phyloP scores from a whole-genome alignment of 2,329 filamentous ascomycete species.

The Pseudofabraea citricarpa region DNA sequence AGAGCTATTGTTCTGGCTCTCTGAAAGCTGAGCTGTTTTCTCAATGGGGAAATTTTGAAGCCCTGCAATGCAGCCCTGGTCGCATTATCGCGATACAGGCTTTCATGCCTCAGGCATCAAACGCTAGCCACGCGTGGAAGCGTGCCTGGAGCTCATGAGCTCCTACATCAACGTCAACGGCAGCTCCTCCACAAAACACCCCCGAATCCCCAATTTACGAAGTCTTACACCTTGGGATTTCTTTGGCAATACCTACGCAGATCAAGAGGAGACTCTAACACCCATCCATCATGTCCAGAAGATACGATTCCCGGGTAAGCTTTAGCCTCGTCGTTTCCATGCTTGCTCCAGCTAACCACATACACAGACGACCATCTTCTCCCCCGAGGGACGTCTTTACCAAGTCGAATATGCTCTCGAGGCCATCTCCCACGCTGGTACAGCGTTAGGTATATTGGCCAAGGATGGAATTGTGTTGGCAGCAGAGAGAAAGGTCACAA shows the following conservation, averaged over 20 bases:
- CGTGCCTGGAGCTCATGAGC: slow-evolving; percentile 22
- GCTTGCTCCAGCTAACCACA: slow-evolving; percentile 16
- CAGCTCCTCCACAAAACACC: slow-evolving; percentile 7
- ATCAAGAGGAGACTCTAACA: background rate
- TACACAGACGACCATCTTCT: slow-evolving; percentile 97
- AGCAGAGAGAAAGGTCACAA: slow-evolving; percentile 97
- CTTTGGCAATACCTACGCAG: background rate
- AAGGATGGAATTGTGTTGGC: slow-evolving; percentile 98
- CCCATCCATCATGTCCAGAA: slow-evolving; percentile 70
- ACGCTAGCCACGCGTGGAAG: slow-evolving; percentile 17
- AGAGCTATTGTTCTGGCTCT: background rate
- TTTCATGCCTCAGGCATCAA: slow-evolving; percentile 2
- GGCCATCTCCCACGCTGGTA: slow-evolving; percentile 97
- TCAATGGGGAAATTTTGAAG: background rate
- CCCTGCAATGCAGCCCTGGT: background rate
- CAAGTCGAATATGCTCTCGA: slow-evolving; percentile 99
- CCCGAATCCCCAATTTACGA: slow-evolving; percentile 6
- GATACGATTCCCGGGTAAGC: slow-evolving; percentile 93
- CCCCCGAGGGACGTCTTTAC: slow-evolving; percentile 94
- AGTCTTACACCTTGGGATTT: background rate
- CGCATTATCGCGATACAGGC: background rate
- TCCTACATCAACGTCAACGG: slow-evolving; percentile 6
- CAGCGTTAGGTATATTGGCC: slow-evolving; percentile 91
- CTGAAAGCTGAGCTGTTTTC: background rate
- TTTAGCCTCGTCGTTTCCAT: slow-evolving; percentile 20